Base-by-base conservation (phyloP, 169 alveolate genomes). In the Plasmodium knowlesi region DNA sequence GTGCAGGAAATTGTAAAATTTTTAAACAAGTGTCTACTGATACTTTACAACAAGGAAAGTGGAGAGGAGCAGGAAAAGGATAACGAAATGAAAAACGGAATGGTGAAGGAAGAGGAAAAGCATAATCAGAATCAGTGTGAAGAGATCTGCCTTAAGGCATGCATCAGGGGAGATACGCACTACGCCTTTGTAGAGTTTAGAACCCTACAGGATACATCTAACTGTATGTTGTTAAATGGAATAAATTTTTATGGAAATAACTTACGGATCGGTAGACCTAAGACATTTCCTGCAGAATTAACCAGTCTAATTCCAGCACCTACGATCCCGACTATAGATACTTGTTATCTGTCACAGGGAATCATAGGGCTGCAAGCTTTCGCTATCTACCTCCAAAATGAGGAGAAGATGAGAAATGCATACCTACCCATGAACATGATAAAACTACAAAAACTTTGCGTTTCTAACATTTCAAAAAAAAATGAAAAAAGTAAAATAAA, bases 161-260 rank as follows among this genome's bases (percentile, higher is more conserved):
- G 99, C 99, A 97, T 98, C 1, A 95, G 98, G 39, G 95, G 98
- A n/a, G 99, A 98, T 92, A 98, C 99, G 0, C 98, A 97, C 85
- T 98, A 98, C 93, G 99, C 99, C n/a, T 98, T 98, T 96, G 98
- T 98, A 5, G 99, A 98, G 85, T 98, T 98, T 86, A 82, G 99
- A 73, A 95, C 98, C 53, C 96, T 98, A 41, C 99, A 98, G 91
- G 99, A 98, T 84, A 99, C 99, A 28, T 86, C 96, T 46, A 96
- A 95, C 70, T 96, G 96, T 54, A 88, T 96, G 97, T 83, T 95
- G 80, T 57, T 96, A 70, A 96, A 96, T 54, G 97, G 97, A 4
- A 84, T 96, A 9, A 92, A 95, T 46, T 96, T 96, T 84, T 81
- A 72, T n/a, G 81, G 91, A 5, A 76, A 74, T 67, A 93, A 95